Evolutionary conservation across 345 rosid genomes (phyloP).

Genomic region (Pistacia vera): DNA sequence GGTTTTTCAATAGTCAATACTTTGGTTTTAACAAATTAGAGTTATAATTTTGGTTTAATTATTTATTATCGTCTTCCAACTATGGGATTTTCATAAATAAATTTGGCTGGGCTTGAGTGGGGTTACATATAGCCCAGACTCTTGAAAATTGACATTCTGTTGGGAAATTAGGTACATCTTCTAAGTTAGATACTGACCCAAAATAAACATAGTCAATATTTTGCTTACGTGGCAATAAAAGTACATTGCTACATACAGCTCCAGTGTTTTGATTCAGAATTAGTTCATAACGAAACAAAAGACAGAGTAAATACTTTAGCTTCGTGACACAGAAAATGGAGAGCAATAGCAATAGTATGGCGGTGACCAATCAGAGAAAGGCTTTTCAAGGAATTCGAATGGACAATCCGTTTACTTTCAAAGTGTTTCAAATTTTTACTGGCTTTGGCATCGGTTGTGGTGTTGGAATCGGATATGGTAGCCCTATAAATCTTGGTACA

Average conservation of each 20-base stretch:
- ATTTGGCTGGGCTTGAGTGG: too few species aligned
- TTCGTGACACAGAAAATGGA: constrained; percentile 31
- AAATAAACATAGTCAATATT: background rate
- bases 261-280: too few species aligned
- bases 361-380: constrained; percentile 45
- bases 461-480: constrained; percentile 85
- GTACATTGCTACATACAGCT: too few species aligned
- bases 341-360: constrained; percentile 20
- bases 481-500: constrained; percentile 77
- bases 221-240: too few species aligned
- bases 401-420: constrained; percentile 87
- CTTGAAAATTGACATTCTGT: background rate
- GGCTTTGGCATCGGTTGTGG: constrained; percentile 98
- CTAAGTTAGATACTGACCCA: background rate
- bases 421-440: constrained; percentile 87
- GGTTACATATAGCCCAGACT: too few species aligned
- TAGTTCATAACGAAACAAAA: too few species aligned
- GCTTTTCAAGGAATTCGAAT: constrained; percentile 47
- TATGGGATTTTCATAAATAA: too few species aligned
- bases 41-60: too few species aligned
- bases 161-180: constrained; percentile 2
- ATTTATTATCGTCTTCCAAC: too few species aligned
- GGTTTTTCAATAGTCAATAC: too few species aligned
- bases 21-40: too few species aligned
- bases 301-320: background rate